A percentile compares a stretch with the other conserved stretches of the same genome.
Conservation (phyloP, 306 rosid genomes). For the Gleditsia sinensis region DNA sequence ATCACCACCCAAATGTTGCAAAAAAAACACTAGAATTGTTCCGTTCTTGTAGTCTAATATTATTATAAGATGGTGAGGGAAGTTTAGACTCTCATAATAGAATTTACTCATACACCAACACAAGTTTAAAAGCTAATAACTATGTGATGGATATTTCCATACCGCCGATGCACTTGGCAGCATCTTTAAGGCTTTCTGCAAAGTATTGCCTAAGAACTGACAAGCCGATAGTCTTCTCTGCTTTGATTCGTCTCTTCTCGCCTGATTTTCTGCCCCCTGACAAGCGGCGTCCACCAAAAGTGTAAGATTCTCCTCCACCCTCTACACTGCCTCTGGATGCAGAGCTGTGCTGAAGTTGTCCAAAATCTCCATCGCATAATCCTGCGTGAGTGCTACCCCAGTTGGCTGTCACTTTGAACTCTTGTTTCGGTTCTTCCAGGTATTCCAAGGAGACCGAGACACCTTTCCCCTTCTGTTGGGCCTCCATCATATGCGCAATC, state of each 20-base stretch:
- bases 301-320: conserved; percentile 47
- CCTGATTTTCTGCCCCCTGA: conserved; percentile 57
- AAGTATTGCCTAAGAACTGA: conserved; percentile 62
- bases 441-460: conserved; percentile 52
- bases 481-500: conserved; percentile 67
- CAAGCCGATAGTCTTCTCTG: conserved; percentile 70
- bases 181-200: conserved; percentile 46
- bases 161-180: conserved; percentile 51
- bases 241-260: conserved; percentile 60
- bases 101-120: too few relatives aligned
- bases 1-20: too few relatives aligned
- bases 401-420: conserved; percentile 53
- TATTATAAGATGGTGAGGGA: too few relatives aligned
- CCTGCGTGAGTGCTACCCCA: conserved; percentile 34
- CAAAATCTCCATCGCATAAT: conserved; percentile 34
- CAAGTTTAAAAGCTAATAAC: too few relatives aligned
- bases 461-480: conserved; percentile 53
- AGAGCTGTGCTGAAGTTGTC: conserved; percentile 41
- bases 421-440: conserved; percentile 49
- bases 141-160: not conserved
- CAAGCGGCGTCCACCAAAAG: conserved; percentile 36
- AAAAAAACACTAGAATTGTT: too few relatives aligned
- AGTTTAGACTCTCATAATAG: too few relatives aligned
- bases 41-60: too few relatives aligned
- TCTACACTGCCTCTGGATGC: conserved; percentile 39